Evolutionary conservation across 2,329 filamentous ascomycete genomes (phyloP), one percentile per base, ranked within the genome.

Genomic region (Colletotrichum cereale): DNA sequence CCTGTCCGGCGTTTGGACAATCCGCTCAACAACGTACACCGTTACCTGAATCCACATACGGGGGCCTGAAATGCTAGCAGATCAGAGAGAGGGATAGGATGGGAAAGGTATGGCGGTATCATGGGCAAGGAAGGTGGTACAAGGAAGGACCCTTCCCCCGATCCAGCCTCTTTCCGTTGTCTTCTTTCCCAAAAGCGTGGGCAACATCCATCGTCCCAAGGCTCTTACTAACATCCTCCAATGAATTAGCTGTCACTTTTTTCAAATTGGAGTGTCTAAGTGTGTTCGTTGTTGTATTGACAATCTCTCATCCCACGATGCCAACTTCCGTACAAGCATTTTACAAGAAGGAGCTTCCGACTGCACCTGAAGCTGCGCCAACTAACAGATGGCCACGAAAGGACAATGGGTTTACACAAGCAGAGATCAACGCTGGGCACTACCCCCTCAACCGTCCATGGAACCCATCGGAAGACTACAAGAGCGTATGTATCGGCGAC

Each of bases 401-500:
- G 18, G 83, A 85, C 47, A 86, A 89, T 78, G 87, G 87, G 38
- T 90, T 90, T 79, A 89, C 86, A 3, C 73, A 80, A 18, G 79
- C 80, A 24, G 86, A 89, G 74, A 72, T 86, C 2, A 78, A 82
- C 21, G 78, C 79, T 26, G 78, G 79, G 2, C 68, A 82, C 21
- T 78, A 84, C 34, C 84, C 84, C 1, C 74, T 81, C 21, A 78
- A 78, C 16, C 75, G 79, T 5, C 73, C 76, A 7, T 84, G 83
- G 81, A 77, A 81, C 29, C 86, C 86, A 0, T 76, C 79, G 3
- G 79, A 83, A 18, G 78, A 82, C 10, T 89, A 89, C 67, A 81
- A 86, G 67, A 82, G 86, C 69, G 77, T 81, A 2, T 77, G 81
- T 4, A 87, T 90, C 40, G 81, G 79, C 8, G 77, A 84, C 5